phyloP scores from a whole-genome alignment of 208 protist genomes.

The Leptomonas pyrrhocoris region DNA sequence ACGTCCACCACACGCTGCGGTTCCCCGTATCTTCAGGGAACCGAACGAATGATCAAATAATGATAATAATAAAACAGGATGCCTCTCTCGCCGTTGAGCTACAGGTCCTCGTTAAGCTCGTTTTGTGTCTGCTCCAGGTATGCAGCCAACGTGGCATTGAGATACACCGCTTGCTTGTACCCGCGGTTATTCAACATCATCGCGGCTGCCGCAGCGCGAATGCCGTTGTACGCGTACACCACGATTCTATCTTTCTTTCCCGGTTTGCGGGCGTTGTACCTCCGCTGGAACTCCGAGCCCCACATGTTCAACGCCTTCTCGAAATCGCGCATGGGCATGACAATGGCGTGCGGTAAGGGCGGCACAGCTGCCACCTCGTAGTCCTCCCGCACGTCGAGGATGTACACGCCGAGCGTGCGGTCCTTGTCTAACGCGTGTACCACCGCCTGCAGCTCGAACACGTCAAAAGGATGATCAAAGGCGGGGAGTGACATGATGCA shows the following conservation, averaged over 20 bases:
- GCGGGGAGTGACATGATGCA: conserved; percentile 27
- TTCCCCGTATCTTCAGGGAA: too few relatives aligned
- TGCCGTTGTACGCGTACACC: conserved; percentile 51
- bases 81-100: not conserved
- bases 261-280: conserved; percentile 63
- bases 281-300: conserved; percentile 41
- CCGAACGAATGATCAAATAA: too few relatives aligned
- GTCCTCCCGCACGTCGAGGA: conserved; percentile 66
- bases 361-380: conserved; percentile 54
- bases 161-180: conserved; percentile 38
- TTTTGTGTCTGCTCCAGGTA: conserved; percentile 43
- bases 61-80: too few relatives aligned
- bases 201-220: conserved; percentile 38
- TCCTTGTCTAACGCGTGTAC: conserved; percentile 53
- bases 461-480: conserved; percentile 41
- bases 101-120: conserved; percentile 59
- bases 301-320: conserved; percentile 52
- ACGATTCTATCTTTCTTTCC: conserved; percentile 54
- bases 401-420: conserved; percentile 38
- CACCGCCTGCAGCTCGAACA: conserved; percentile 62
- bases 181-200: conserved; percentile 31
- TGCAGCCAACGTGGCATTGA: conserved; percentile 41
- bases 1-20: too few relatives aligned
- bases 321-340: conserved; percentile 61
- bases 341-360: conserved; percentile 50